Percentiles rank a stretch among this genome's conserved stretches.
Evolutionary conservation across 305 asterid genomes (phyloP).

Genomic region (Fraxinus angustifolia): DNA sequence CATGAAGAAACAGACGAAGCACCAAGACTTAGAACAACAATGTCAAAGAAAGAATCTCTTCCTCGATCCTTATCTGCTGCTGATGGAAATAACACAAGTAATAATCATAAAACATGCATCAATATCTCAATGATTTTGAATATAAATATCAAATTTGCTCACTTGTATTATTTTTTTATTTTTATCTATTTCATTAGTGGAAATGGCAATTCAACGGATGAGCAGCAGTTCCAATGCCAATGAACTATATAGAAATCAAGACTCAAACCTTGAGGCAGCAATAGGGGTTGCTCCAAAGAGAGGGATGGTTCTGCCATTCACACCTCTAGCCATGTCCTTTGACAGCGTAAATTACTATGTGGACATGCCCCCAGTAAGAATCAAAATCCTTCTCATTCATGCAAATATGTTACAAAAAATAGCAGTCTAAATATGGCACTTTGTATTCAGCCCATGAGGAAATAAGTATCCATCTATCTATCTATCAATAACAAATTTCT

Average conservation of each 20-base stretch:
- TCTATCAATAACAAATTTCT: not conserved
- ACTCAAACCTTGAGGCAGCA: slow-evolving; percentile 31
- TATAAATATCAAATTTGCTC: not conserved
- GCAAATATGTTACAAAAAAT: not conserved
- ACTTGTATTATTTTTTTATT: not conserved
- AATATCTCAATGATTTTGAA: not conserved
- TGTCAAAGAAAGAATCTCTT: slow-evolving; percentile 33
- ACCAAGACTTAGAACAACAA: slow-evolving; percentile 30
- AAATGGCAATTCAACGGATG: slow-evolving; percentile 36
- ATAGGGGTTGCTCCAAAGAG: slow-evolving; percentile 38
- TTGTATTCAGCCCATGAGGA: not conserved
- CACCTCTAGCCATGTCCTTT: slow-evolving; percentile 52
- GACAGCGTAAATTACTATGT: slow-evolving; percentile 42
- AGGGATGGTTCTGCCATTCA: slow-evolving; percentile 56
- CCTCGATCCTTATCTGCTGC: slow-evolving; percentile 29
- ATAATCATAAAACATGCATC: not conserved
- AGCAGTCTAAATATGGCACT: not conserved
- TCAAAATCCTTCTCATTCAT: not conserved
- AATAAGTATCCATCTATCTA: not conserved
- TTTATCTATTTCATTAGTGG: slow-evolving; percentile 25
- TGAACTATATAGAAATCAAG: slow-evolving; percentile 28
- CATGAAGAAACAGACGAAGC: slow-evolving; percentile 29
- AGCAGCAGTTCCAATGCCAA: slow-evolving; percentile 26
- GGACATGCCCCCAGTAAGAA: slow-evolving; percentile 54
- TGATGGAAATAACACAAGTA: slow-evolving; percentile 33